A percentile compares a stretch with the other conserved stretches of the same genome.
These are phyloP conservation scores for Marchantia paleacea DNA, from an alignment of 225 moss, liverwort and hornwort species.

Conservation along the genomic window DNA sequence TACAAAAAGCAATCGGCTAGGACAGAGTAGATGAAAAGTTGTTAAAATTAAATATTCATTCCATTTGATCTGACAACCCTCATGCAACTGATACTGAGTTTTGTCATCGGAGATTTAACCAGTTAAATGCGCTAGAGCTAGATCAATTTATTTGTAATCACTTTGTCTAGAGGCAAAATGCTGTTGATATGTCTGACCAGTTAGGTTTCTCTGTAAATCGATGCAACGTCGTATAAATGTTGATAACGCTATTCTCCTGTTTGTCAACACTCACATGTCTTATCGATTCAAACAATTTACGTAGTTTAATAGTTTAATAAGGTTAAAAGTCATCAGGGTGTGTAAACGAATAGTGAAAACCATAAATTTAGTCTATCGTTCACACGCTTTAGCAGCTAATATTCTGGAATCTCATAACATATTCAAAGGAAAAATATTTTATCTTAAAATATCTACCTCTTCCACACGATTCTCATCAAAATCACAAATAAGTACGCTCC, in stretches of 20 bases:
- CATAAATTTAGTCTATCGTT: not conserved
- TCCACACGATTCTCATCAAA: too few relatives aligned
- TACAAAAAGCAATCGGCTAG: too few relatives aligned
- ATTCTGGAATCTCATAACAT: not conserved
- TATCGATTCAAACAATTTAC: not conserved
- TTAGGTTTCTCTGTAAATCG: not conserved
- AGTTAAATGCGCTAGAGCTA: not conserved
- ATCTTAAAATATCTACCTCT: too few relatives aligned
- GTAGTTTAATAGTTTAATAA: not conserved
- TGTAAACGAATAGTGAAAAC: not conserved
- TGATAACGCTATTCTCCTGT: not conserved
- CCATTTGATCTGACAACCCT: too few relatives aligned
- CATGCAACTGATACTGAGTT: too few relatives aligned
- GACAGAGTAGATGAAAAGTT: too few relatives aligned
- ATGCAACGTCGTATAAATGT: not conserved
- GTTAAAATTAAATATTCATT: too few relatives aligned
- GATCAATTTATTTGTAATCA: not conserved
- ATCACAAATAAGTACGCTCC: too few relatives aligned
- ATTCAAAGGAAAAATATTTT: not conserved
- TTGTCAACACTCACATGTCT: not conserved
- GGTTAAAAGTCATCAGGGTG: not conserved
- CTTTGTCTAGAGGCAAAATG: not conserved
- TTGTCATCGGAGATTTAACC: too few relatives aligned
- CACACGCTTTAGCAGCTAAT: not conserved
- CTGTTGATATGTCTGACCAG: not conserved